Evolutionary conservation across 2,329 filamentous ascomycete genomes (phyloP).

Genomic region (Coniochaeta ligniaria): DNA sequence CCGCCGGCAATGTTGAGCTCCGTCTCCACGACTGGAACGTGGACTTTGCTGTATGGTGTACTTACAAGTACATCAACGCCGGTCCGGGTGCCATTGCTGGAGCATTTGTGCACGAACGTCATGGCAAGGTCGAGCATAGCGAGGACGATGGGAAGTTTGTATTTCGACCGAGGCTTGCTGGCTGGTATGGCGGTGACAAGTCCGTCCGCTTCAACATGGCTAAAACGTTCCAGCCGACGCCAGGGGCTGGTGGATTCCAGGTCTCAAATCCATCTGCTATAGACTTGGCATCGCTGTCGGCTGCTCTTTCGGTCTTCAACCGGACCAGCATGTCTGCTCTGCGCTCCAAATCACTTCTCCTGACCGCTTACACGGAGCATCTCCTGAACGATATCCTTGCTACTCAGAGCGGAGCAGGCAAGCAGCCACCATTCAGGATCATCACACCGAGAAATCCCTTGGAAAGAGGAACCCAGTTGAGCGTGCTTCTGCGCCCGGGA

Average conservation of each 20-base stretch:
- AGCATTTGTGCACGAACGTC: slow-evolving; percentile 70
- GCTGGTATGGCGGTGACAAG: slow-evolving; percentile 86
- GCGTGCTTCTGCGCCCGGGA: slow-evolving; percentile 60
- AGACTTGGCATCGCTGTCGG: slow-evolving; percentile 68
- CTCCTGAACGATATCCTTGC: slow-evolving; percentile 44
- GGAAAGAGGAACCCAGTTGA: slow-evolving; percentile 73
- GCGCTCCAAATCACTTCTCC: slow-evolving; percentile 60
- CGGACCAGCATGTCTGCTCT: slow-evolving; percentile 63
- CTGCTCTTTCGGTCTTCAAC: slow-evolving; percentile 66
- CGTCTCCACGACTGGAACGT: slow-evolving; percentile 81
- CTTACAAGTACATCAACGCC: slow-evolving; percentile 89
- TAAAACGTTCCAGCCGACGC: slow-evolving; percentile 68
- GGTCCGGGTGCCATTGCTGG: slow-evolving; percentile 78
- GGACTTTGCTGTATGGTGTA: slow-evolving; percentile 90
- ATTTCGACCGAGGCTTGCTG: slow-evolving; percentile 63
- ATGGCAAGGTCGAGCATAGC: slow-evolving; percentile 50
- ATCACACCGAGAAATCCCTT: slow-evolving; percentile 63
- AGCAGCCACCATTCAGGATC: slow-evolving; percentile 42
- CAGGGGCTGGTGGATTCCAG: slow-evolving; percentile 75
- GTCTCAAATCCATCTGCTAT: slow-evolving; percentile 77
- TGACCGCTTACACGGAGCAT: slow-evolving; percentile 72
- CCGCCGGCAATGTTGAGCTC: slow-evolving; percentile 75
- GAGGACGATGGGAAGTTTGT: slow-evolving; percentile 28
- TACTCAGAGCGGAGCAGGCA: slow-evolving; percentile 19
- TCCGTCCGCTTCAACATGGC: slow-evolving; percentile 74